Evolutionary conservation across 2,329 filamentous ascomycete species (phyloP).

Genomic region (Aureobasidium subglaciale): DNA sequence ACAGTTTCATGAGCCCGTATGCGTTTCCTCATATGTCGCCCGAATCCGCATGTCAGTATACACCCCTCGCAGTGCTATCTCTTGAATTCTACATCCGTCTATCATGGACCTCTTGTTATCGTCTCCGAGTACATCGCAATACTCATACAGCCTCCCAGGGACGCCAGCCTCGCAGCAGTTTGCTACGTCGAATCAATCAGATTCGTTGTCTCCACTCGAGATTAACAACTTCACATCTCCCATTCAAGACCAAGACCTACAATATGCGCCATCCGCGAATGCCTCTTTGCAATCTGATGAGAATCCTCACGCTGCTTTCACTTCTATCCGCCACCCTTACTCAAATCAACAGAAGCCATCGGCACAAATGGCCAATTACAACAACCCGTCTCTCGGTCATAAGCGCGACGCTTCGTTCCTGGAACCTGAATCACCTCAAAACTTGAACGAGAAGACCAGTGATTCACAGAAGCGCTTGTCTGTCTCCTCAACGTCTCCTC

Average conservation of each 20-base stretch:
- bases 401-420: conserved; percentile 8
- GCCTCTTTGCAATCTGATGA: neutral
- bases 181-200: conserved; percentile 2
- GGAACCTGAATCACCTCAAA: neutral
- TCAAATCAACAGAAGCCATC: neutral
- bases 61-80: neutral
- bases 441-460: neutral
- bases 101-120: conserved; percentile 3
- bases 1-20: conserved; percentile 13
- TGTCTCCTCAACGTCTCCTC: neutral
- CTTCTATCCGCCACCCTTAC: neutral
- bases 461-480: neutral
- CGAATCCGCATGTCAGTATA: conserved; percentile 14
- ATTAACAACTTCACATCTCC: conserved; percentile 9
- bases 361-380: neutral
- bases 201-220: conserved; percentile 10
- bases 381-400: neutral
- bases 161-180: conserved; percentile 13
- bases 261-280: neutral
- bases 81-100: neutral
- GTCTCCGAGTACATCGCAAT: conserved; percentile 3
- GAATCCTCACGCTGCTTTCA: neutral
- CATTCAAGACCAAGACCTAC: conserved; percentile 1
- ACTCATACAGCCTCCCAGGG: conserved; percentile 15
- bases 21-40: conserved; percentile 15